Percentiles rank a stretch among this genome's conserved stretches.
phyloP scores from a whole-genome alignment of 2,329 filamentous ascomycete genomes.

The Colletotrichum salicis region DNA sequence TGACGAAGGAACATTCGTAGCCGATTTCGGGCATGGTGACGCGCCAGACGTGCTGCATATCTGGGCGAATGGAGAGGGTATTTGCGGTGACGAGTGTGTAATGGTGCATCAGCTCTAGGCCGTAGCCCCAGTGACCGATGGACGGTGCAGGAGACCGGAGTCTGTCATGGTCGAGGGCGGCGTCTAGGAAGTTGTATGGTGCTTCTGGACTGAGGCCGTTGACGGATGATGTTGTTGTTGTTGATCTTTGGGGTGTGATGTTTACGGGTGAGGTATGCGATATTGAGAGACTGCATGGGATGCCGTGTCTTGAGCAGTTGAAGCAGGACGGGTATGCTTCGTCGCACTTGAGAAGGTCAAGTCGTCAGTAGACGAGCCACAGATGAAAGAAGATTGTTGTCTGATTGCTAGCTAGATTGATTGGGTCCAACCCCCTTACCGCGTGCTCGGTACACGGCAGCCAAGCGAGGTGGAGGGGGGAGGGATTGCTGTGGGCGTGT shows the following conservation, averaged over 20 bases:
- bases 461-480: neutral
- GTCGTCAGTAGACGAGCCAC: neutral
- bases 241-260: neutral
- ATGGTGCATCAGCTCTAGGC: slow-evolving; percentile 46
- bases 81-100: slow-evolving; percentile 42
- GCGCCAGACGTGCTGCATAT: slow-evolving; percentile 42
- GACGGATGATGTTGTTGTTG: neutral
- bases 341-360: slow-evolving; percentile 36
- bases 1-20: slow-evolving; percentile 42
- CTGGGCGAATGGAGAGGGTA: slow-evolving; percentile 38
- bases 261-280: neutral
- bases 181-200: neutral
- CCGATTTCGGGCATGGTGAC: slow-evolving; percentile 41
- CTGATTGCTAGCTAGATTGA: neutral
- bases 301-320: slow-evolving; percentile 44
- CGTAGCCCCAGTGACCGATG: slow-evolving; percentile 27
- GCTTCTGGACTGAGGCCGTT: neutral
- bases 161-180: neutral
- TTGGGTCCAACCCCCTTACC: neutral
- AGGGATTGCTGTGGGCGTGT: neutral
- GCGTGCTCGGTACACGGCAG: slow-evolving; percentile 9
- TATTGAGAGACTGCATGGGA: slow-evolving; percentile 41
- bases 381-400: neutral
- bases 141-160: neutral
- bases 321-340: slow-evolving; percentile 44